These are phyloP conservation scores for Trypanosoma theileri DNA, from an alignment of 208 protist genomes.

Conservation along the genomic window DNA sequence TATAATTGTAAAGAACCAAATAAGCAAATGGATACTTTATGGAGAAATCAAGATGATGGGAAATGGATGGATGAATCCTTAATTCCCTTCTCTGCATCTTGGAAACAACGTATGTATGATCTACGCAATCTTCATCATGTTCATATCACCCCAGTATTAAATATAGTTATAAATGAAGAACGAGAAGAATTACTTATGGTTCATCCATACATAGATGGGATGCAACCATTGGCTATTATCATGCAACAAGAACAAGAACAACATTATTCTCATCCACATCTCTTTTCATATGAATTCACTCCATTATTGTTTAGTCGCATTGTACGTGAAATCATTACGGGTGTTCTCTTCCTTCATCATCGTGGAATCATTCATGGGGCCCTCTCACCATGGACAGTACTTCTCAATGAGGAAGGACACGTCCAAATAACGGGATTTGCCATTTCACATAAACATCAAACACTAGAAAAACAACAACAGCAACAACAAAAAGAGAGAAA, in stretches of 20 bases:
- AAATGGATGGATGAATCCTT: background rate
- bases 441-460: constrained; percentile 1
- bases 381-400: constrained; percentile 55
- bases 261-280: constrained; percentile 7
- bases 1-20: background rate
- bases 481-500: no score
- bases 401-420: constrained; percentile 29
- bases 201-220: constrained; percentile 28
- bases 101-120: constrained; percentile 14
- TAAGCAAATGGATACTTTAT: no score
- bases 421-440: constrained; percentile 28
- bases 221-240: constrained; percentile 23
- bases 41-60: no score
- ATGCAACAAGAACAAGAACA: no score
- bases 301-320: constrained; percentile 6
- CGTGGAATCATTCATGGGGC: constrained; percentile 43
- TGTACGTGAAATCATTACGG: constrained; percentile 18
- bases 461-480: no score
- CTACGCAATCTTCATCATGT: constrained; percentile 19
- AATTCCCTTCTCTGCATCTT: constrained; percentile 21
- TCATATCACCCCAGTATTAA: constrained; percentile 19
- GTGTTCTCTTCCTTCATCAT: constrained; percentile 27
- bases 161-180: constrained; percentile 25
- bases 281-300: constrained; percentile 7
- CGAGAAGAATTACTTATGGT: constrained; percentile 21